Evolutionary conservation across 345 rosid species (phyloP), one percentile per base, ranked within the genome.

Genomic region (Arabidopsis arenosa): DNA sequence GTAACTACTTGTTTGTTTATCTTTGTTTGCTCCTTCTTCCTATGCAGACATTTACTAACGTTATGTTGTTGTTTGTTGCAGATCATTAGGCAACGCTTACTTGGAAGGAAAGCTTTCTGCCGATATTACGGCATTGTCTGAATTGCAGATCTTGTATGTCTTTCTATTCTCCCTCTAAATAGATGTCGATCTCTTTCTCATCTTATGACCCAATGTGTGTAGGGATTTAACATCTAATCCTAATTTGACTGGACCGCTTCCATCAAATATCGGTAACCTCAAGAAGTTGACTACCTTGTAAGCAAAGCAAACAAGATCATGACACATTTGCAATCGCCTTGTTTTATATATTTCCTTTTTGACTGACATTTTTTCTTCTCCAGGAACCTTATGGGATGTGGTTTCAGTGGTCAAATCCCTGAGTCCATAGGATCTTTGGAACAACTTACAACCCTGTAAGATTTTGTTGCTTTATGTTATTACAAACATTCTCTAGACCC

Each of bases 201-300:
- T 68, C 43, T 81, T 72, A 66, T 80, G 35, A 32, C 33, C 12
- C 23, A 57, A 57, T 57, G 2, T 35, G 7, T 80, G 23, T 35
- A 92, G 97, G 85, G 97, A 90, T 83, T 79, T 92, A 63, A 85
- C 96, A 9, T 83, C 76, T 82, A 92, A 90, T 82, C 51, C 54
- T 45, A 84, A 54, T 12, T 74, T 90, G 37, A 63, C 7, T 23
- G 97, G 97, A 81, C 1, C 90, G 61, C 81, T 92, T 64, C 92
- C 97, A 47, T 0, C 21, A 23, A 26, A 75, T 3, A 86, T 90
- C 21, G 93, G 90, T 67, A 51, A 79, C 36, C 76, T 88, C 81
- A 70, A 79, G 80, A 81, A 88, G 78, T 83, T 92, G 35, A 21
- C 61, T 51, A 80, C 37, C 75, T 83, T 92, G 97, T 90, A 86